These are phyloP conservation scores for Kuraishia piskuri DNA, from an alignment of 805 yeast genomes.

Conservation along the genomic window DNA sequence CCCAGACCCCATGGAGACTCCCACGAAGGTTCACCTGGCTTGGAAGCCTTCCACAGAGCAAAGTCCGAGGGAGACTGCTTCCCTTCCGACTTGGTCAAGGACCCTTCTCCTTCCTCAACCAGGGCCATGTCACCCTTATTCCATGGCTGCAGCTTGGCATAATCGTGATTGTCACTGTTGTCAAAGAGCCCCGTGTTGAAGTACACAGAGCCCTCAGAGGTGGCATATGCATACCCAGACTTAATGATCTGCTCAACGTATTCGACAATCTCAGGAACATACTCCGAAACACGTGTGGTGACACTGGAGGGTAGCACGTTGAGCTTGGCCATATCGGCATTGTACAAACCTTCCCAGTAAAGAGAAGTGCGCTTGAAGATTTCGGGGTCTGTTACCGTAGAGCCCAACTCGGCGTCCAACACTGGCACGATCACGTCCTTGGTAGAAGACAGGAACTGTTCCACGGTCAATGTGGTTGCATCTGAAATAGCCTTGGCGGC, in stretches of 20 bases:
- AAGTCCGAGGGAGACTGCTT: conserved; percentile 79
- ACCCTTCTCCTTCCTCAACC: conserved; percentile 93
- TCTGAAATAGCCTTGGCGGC: conserved; percentile 40
- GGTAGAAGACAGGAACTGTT: conserved; percentile 37
- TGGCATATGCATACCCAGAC: conserved; percentile 78
- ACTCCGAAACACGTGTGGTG: conserved; percentile 92
- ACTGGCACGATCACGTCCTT: conserved; percentile 71
- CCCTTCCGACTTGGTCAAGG: conserved; percentile 45
- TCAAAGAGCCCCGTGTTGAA: conserved; percentile 87
- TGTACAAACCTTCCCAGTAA: conserved; percentile 80
- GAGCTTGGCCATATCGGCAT: conserved; percentile 76
- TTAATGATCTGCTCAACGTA: conserved; percentile 68
- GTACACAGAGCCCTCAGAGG: conserved; percentile 90
- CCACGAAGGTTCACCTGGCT: conserved; percentile 98
- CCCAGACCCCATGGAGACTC: conserved; percentile 94
- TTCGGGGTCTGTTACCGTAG: conserved; percentile 74
- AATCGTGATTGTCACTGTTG: conserved; percentile 58
- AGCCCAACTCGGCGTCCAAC: conserved; percentile 66
- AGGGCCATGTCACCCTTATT: conserved; percentile 82
- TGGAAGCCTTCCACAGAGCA: conserved; percentile 94
- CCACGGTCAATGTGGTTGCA: conserved; percentile 14
- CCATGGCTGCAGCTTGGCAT: conserved; percentile 98
- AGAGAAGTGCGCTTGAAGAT: conserved; percentile 78
- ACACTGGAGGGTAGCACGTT: conserved; percentile 81
- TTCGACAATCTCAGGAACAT: conserved; percentile 82